Conservation (phyloP, 192 early-diverging fungal species). For the Backusella tuberculispora region DNA sequence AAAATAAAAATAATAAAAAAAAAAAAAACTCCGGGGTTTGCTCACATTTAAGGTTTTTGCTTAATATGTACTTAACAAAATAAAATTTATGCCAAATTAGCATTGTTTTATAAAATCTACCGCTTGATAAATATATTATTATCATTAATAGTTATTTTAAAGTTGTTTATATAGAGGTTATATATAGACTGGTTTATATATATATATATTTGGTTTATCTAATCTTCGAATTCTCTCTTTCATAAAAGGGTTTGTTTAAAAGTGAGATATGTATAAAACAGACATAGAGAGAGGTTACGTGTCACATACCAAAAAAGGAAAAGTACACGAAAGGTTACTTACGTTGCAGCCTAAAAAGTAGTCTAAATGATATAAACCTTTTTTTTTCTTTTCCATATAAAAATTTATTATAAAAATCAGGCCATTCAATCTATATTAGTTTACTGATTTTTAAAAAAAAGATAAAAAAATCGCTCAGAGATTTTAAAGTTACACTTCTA, state of each 20-base stretch:
- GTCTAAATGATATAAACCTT: not conserved
- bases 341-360: too few species aligned
- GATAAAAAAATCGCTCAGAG: too few species aligned
- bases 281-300: not conserved
- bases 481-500: too few species aligned
- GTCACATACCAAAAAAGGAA: not conserved
- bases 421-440: too few species aligned
- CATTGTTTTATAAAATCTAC: not conserved
- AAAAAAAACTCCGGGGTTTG: not conserved
- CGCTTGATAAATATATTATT: too few species aligned
- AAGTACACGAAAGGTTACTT: not conserved
- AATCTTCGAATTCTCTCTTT: too few species aligned
- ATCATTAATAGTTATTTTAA: not conserved
- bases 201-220: not conserved
- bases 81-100: not conserved
- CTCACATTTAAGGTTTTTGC: not conserved
- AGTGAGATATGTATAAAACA: not conserved
- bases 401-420: too few species aligned
- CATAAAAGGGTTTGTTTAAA: too few species aligned
- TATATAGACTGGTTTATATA: not conserved
- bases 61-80: not conserved
- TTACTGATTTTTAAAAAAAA: too few species aligned
- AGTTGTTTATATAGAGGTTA: not conserved
- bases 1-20: not conserved
- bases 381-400: too few species aligned